Conservation (phyloP, 352 stramenopile species). For the Phytophthora citrophthora region DNA sequence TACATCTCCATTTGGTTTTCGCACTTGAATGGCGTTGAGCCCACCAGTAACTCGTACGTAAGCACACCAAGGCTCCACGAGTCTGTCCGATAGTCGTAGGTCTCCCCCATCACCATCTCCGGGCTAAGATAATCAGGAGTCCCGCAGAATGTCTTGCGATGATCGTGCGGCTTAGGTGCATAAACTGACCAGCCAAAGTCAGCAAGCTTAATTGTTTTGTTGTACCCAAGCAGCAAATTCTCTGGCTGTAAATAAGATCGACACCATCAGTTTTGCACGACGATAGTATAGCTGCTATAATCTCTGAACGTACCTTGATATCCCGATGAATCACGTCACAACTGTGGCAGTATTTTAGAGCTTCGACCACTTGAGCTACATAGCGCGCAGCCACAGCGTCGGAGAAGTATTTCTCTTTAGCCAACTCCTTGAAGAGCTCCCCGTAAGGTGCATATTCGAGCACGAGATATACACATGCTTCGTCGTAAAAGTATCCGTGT, state of each 20-base stretch:
- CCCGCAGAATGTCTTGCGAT: slow-evolving; percentile 80
- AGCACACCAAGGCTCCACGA: slow-evolving; percentile 87
- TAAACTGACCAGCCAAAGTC: slow-evolving; percentile 90
- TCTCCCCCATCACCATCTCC: slow-evolving; percentile 72
- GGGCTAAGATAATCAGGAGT: slow-evolving; percentile 89
- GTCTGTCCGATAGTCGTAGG: slow-evolving; percentile 76
- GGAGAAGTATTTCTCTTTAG: slow-evolving; percentile 55
- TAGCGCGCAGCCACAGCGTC: slow-evolving; percentile 69
- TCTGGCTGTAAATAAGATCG: slow-evolving; percentile 56
- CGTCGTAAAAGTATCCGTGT: slow-evolving; percentile 89
- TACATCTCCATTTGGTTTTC: slow-evolving; percentile 88
- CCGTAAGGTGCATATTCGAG: slow-evolving; percentile 85
- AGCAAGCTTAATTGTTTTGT: slow-evolving; percentile 84
- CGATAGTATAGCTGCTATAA: neutral
- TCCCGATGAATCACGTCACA: slow-evolving; percentile 88
- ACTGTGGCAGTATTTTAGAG: slow-evolving; percentile 79
- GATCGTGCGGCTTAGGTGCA: slow-evolving; percentile 61
- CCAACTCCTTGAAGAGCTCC: slow-evolving; percentile 84
- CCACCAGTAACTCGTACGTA: slow-evolving; percentile 82
- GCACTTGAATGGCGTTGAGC: slow-evolving; percentile 78
- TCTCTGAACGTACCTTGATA: slow-evolving; percentile 72
- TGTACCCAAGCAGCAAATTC: slow-evolving; percentile 80
- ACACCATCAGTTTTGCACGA: slow-evolving; percentile 5
- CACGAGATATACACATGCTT: slow-evolving; percentile 82
- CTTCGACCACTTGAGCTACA: slow-evolving; percentile 79